Conservation (phyloP, 352 stramenopile genomes). For the Globisporangium irregulare region DNA sequence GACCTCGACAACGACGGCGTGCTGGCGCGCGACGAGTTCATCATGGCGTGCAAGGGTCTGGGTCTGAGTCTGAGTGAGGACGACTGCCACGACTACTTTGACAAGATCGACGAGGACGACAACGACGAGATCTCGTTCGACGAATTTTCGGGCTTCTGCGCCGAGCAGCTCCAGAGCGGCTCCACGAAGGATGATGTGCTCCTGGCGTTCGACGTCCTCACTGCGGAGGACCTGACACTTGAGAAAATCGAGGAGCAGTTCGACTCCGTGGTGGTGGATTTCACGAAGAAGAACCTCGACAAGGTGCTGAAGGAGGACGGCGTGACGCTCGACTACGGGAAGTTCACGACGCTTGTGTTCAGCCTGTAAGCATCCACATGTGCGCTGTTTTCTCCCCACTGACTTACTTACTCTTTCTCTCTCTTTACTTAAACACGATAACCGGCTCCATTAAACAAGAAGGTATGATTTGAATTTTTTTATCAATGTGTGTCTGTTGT, state of each 20-base stretch:
- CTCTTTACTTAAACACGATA: constrained; percentile 12
- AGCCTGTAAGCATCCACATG: constrained; percentile 41
- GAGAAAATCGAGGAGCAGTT: constrained; percentile 85
- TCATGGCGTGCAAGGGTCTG: constrained; percentile 89
- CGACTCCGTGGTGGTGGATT: constrained; percentile 65
- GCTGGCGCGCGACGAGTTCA: constrained; percentile 86
- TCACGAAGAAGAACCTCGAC: constrained; percentile 72
- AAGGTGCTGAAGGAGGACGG: constrained; percentile 51
- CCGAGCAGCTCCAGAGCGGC: constrained; percentile 86
- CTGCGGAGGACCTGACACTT: constrained; percentile 63
- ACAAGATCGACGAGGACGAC: constrained; percentile 81
- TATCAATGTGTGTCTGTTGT: constrained; percentile 14
- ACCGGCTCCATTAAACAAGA: constrained; percentile 9
- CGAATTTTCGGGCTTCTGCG: constrained; percentile 85
- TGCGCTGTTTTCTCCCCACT: neutral
- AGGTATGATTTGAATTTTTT: constrained; percentile 28
- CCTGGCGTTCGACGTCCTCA: constrained; percentile 79
- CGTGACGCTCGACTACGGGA: constrained; percentile 62
- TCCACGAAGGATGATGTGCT: constrained; percentile 81
- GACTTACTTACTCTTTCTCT: neutral
- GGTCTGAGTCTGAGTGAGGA: constrained; percentile 85
- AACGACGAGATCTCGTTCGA: constrained; percentile 85
- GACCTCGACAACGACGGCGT: constrained; percentile 86
- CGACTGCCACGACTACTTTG: constrained; percentile 86
- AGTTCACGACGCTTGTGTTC: constrained; percentile 82